Evolutionary conservation across 2,329 filamentous ascomycete species (phyloP).

Genomic region (Penicillium digitatum): DNA sequence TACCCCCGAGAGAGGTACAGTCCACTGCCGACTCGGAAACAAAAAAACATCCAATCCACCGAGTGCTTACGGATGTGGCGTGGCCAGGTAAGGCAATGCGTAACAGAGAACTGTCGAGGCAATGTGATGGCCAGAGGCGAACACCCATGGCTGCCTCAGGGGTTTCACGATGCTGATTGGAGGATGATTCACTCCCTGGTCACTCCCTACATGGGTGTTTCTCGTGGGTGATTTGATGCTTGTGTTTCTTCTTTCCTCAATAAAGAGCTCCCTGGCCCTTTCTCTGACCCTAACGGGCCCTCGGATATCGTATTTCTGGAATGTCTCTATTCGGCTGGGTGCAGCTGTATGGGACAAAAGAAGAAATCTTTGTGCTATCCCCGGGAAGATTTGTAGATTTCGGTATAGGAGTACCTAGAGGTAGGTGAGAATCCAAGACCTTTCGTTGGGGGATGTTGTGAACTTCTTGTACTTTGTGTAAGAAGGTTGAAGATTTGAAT

Average conservation of each 20-base stretch:
- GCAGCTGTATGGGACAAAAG: not conserved
- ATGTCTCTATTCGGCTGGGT: not conserved
- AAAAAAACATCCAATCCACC: slow-evolving; percentile 15
- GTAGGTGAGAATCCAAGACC: not conserved
- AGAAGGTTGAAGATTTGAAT: slow-evolving; percentile 3
- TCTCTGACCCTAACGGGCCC: too few species aligned
- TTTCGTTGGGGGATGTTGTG: not conserved
- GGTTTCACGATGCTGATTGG: slow-evolving; percentile 8
- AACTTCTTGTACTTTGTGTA: slow-evolving; percentile 2
- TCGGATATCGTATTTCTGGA: not conserved
- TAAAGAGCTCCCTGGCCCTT: not conserved
- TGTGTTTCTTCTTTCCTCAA: not conserved
- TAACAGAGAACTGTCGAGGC: slow-evolving; percentile 16
- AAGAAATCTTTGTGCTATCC: not conserved
- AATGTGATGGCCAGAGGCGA: slow-evolving; percentile 3
- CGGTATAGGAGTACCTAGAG: not conserved
- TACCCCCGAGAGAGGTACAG: not conserved
- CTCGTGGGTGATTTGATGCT: not conserved
- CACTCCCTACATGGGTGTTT: not conserved
- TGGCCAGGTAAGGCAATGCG: slow-evolving; percentile 10
- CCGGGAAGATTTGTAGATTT: not conserved
- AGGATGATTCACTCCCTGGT: slow-evolving; percentile 3
- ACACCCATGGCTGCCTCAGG: slow-evolving; percentile 11
- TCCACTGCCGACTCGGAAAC: slow-evolving; percentile 1
- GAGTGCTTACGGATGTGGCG: slow-evolving; percentile 12